These are phyloP conservation scores for Penicillium robsamsonii DNA, from an alignment of 495 filamentous ascomycete genomes.

Conservation along the genomic window DNA sequence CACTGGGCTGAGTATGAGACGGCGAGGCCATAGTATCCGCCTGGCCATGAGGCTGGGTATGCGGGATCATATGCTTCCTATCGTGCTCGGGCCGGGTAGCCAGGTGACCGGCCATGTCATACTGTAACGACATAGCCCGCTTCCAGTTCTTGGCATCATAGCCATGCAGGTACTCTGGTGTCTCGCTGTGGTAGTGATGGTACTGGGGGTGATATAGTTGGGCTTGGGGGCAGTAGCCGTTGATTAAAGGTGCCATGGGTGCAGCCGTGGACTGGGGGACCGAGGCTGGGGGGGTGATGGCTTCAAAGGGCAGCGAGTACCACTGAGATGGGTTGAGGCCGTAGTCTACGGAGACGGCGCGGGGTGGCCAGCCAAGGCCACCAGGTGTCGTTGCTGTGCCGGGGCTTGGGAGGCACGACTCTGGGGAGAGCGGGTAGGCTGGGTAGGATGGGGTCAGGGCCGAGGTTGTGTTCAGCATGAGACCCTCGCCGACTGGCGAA, in stretches of 20 bases:
- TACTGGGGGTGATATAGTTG: slow-evolving; percentile 24
- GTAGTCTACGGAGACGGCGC: slow-evolving; percentile 28
- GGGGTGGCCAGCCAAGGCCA: slow-evolving; percentile 22
- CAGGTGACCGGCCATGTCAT: slow-evolving; percentile 27
- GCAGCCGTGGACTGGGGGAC: slow-evolving; percentile 28
- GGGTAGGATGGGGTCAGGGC: slow-evolving; percentile 25
- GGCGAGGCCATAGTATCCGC: slow-evolving; percentile 23
- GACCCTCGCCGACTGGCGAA: slow-evolving; percentile 23
- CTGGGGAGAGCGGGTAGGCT: slow-evolving; percentile 29
- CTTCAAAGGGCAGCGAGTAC: slow-evolving; percentile 37
- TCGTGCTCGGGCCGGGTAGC: slow-evolving; percentile 26
- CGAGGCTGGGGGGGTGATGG: slow-evolving; percentile 25
- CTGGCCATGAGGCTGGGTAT: slow-evolving; percentile 12
- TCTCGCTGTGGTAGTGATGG: slow-evolving; percentile 16
- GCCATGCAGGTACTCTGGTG: slow-evolving; percentile 21
- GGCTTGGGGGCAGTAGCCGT: slow-evolving; percentile 21
- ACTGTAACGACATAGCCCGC: slow-evolving; percentile 33
- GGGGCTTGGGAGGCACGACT: slow-evolving; percentile 28
- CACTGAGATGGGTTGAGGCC: slow-evolving; percentile 27
- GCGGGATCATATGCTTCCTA: slow-evolving; percentile 22
- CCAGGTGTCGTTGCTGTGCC: slow-evolving; percentile 12
- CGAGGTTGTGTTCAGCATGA: slow-evolving; percentile 25
- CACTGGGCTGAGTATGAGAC: slow-evolving; percentile 21
- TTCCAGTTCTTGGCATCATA: slow-evolving; percentile 36
- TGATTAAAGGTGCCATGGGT: slow-evolving; percentile 27